Percentiles rank a stretch among this genome's conserved stretches.
Conservation (phyloP, 177 flowering plant genomes). For the Tripterygium wilfordii region DNA sequence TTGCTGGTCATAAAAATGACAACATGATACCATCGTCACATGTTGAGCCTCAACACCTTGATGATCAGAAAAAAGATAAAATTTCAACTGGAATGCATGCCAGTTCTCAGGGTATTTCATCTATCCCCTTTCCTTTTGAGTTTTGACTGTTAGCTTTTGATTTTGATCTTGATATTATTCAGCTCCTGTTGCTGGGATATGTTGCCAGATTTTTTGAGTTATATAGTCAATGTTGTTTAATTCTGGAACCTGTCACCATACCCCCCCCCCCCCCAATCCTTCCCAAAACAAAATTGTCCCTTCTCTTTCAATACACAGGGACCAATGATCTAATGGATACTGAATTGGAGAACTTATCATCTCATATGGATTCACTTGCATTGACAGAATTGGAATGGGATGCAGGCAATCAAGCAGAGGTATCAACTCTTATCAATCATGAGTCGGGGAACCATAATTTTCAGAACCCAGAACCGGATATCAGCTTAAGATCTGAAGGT, state of each 20-base stretch:
- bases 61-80: constrained; percentile 51
- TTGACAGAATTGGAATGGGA: constrained; percentile 75
- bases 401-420: constrained; percentile 37
- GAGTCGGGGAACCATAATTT: constrained; percentile 31
- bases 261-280: no score
- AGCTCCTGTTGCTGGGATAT: no score
- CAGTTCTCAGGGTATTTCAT: constrained; percentile 43
- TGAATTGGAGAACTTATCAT: constrained; percentile 48
- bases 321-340: constrained; percentile 60
- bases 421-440: constrained; percentile 25
- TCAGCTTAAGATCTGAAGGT: constrained; percentile 33
- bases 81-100: constrained; percentile 23
- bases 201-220: no score
- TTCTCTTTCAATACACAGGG: constrained; percentile 53
- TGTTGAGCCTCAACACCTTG: constrained; percentile 23
- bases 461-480: constrained; percentile 30
- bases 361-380: constrained; percentile 79
- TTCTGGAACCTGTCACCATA: no score
- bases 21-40: constrained; percentile 11
- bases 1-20: constrained; percentile 15
- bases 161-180: no score
- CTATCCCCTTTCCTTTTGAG: no score
- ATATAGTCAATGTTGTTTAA: no score
- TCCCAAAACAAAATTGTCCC: no score
- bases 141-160: no score